Evolutionary conservation across 2,329 filamentous ascomycete species (phyloP).

Genomic region (Ophiosphaerella herpotricha): DNA sequence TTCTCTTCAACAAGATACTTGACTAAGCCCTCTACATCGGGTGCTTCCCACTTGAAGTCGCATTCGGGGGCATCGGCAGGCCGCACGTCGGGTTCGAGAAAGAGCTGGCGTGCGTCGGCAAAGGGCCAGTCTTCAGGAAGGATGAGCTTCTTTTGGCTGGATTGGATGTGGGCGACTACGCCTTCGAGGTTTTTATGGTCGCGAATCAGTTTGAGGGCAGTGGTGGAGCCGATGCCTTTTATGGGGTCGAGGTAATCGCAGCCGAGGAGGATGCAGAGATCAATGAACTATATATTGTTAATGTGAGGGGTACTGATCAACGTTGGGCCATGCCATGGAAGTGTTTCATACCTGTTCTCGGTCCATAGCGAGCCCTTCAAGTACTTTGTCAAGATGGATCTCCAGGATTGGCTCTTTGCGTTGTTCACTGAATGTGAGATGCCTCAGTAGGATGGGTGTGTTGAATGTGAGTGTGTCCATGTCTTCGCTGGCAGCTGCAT

Average conservation of each 20-base stretch:
- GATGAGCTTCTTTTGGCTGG: constrained; percentile 73
- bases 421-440: constrained; percentile 96
- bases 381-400: constrained; percentile 83
- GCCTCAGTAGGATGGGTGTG: constrained; percentile 84
- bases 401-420: constrained; percentile 97
- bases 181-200: constrained; percentile 88
- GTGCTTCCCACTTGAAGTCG: constrained; percentile 97
- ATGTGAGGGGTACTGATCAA: background rate
- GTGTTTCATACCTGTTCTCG: constrained; percentile 68
- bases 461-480: constrained; percentile 99
- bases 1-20: constrained; percentile 92
- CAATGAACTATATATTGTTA: constrained; percentile 73
- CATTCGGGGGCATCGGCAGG: constrained; percentile 81
- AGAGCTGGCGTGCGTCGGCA: constrained; percentile 86
- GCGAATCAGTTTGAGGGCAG: constrained; percentile 90
- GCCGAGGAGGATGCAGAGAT: constrained; percentile 94
- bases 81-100: constrained; percentile 88
- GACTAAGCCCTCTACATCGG: constrained; percentile 86
- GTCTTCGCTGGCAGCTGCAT: constrained; percentile 94
- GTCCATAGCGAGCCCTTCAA: constrained; percentile 88
- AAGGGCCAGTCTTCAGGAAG: constrained; percentile 98
- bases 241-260: constrained; percentile 98
- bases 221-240: constrained; percentile 89
- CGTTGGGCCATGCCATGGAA: constrained; percentile 1
- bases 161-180: constrained; percentile 79